These are phyloP conservation scores for Calophaca sinica DNA, from an alignment of 306 rosid genomes.

Conservation along the genomic window DNA sequence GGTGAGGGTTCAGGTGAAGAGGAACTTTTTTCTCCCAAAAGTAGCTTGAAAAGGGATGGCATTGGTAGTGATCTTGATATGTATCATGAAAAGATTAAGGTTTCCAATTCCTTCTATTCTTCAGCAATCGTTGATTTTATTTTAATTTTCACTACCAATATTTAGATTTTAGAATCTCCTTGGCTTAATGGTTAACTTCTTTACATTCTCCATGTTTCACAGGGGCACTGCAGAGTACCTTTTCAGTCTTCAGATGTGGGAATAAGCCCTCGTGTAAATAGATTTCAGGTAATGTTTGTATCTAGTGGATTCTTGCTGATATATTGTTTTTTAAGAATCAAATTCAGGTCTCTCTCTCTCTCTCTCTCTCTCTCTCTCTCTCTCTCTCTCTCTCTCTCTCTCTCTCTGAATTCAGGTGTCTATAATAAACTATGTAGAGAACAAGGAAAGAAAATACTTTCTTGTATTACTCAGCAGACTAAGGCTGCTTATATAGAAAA, in stretches of 20 bases:
- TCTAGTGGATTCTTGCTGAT: slow-evolving; percentile 29
- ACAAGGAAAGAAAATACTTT: no score
- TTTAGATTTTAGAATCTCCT: slow-evolving; percentile 27
- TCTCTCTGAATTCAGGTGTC: no score
- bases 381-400: no score
- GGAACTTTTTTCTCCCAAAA: slow-evolving; percentile 83
- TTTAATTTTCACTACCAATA: slow-evolving; percentile 22
- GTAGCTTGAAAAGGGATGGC: slow-evolving; percentile 61
- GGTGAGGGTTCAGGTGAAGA: slow-evolving; percentile 89
- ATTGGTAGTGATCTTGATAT: slow-evolving; percentile 66
- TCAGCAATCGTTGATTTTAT: background rate
- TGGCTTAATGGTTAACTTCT: slow-evolving; percentile 40
- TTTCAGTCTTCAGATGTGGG: slow-evolving; percentile 57
- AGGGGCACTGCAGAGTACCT: slow-evolving; percentile 73
- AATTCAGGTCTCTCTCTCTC: no score
- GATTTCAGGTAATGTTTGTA: slow-evolving; percentile 77
- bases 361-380: no score
- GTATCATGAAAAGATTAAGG: slow-evolving; percentile 80
- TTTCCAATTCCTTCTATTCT: slow-evolving; percentile 41
- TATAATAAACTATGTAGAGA: no score
- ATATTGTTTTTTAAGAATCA: background rate
- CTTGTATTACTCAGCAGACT: no score
- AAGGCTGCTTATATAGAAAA: no score
- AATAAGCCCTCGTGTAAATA: slow-evolving; percentile 64
- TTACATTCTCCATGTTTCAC: slow-evolving; percentile 38